A percentile compares a stretch with the other conserved stretches of the same genome.
Conservation (phyloP, 208 protist species). For the Trypanosoma rangeli region DNA sequence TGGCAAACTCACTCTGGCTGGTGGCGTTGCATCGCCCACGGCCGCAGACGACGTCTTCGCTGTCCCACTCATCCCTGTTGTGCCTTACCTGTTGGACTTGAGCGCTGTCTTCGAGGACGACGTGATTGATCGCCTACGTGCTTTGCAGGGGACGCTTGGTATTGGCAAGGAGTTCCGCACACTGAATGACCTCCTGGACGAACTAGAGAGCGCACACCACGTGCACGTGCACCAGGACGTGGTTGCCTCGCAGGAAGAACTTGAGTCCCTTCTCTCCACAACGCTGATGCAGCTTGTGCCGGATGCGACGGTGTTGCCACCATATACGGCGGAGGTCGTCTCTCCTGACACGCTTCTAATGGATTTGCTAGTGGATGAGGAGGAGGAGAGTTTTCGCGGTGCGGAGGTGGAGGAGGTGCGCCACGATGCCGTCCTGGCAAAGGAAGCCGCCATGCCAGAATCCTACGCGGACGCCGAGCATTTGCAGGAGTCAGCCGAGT, state of each 20-base stretch:
- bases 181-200: constrained; percentile 69
- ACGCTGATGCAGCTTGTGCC: constrained; percentile 84
- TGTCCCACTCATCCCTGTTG: constrained; percentile 23
- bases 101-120: constrained; percentile 68
- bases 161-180: constrained; percentile 73
- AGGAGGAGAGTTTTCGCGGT: constrained; percentile 18
- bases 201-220: constrained; percentile 47
- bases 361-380: constrained; percentile 46
- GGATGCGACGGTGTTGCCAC: constrained; percentile 72
- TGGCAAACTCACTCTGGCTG: not conserved
- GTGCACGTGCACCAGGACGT: constrained; percentile 77
- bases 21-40: not conserved
- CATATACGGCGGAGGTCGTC: constrained; percentile 64
- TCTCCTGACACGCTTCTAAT: constrained; percentile 67
- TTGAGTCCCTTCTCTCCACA: constrained; percentile 75
- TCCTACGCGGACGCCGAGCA: constrained; percentile 50
- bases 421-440: constrained; percentile 37
- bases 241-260: constrained; percentile 62
- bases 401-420: constrained; percentile 65
- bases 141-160: constrained; percentile 58
- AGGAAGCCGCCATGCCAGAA: constrained; percentile 22
- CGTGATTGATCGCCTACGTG: constrained; percentile 65
- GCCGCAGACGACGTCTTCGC: constrained; percentile 23
- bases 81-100: constrained; percentile 79
- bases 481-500: constrained; percentile 68